Conservation (phyloP, 192 early-diverging fungal genomes). For the Entomortierella chlamydospora region DNA sequence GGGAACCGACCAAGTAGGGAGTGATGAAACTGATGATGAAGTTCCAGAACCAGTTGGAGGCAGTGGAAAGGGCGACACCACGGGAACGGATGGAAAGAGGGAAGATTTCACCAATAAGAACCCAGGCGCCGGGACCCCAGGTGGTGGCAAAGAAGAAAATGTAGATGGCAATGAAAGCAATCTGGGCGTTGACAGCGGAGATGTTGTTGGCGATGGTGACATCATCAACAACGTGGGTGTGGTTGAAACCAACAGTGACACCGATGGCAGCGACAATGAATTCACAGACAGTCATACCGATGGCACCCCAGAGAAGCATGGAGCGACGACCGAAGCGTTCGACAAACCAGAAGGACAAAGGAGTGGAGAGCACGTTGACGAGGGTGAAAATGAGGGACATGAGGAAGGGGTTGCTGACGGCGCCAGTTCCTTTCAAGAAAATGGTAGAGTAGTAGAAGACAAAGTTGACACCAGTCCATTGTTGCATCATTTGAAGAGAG, state of each 20-base stretch:
- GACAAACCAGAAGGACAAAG: slow-evolving; percentile 86
- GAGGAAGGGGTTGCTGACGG: slow-evolving; percentile 63
- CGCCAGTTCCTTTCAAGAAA: slow-evolving; percentile 55
- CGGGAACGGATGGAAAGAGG: slow-evolving; percentile 89
- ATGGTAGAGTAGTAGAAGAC: slow-evolving; percentile 75
- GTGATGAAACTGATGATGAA: slow-evolving; percentile 61
- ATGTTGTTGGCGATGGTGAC: slow-evolving; percentile 38
- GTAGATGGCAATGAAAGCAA: slow-evolving; percentile 83
- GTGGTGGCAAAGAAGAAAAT: slow-evolving; percentile 85
- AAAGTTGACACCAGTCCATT: slow-evolving; percentile 82
- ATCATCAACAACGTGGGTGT: slow-evolving; percentile 14
- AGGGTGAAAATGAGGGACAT: slow-evolving; percentile 80
- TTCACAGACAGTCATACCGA: slow-evolving; percentile 72
- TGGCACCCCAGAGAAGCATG: slow-evolving; percentile 78
- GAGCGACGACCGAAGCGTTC: slow-evolving; percentile 86
- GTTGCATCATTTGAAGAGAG: slow-evolving; percentile 62
- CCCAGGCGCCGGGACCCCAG: slow-evolving; percentile 95
- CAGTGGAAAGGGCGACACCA: slow-evolving; percentile 83
- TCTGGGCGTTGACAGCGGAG: slow-evolving; percentile 59
- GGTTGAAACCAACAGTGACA: slow-evolving; percentile 39
- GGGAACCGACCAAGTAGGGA: slow-evolving; percentile 74
- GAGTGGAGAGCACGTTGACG: slow-evolving; percentile 84
- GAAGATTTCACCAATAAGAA: slow-evolving; percentile 92
- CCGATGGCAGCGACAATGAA: slow-evolving; percentile 72
- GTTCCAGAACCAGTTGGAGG: slow-evolving; percentile 94